Evolutionary conservation across 2,329 filamentous ascomycete species (phyloP), one percentile per base, ranked within the genome.

Genomic region (Arthrobotrys sinensis): DNA sequence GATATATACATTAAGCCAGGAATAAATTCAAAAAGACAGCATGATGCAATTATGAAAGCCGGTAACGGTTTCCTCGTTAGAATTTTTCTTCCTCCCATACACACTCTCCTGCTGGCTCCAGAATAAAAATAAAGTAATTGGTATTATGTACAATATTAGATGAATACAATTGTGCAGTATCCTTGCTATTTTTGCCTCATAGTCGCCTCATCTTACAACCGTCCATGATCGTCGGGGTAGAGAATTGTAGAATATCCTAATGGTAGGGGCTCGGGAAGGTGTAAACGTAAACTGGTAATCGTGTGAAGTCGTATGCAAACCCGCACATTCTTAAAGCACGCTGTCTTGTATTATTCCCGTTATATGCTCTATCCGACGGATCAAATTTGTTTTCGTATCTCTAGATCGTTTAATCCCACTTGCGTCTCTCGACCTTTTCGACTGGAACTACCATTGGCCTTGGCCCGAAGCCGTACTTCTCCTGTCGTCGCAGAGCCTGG

Each of bases 71-170:
- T 40, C 46, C 32, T 46, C 19, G 14, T 50, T 34, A 45, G 48
- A 19, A 52, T 36, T 46, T 43, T 67, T 46, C 36, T 32, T 32
- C 34, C 36, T 46, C 21, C 36, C 16, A 40, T 38, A 21, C 19
- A 24, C 8, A 32, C 43, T 28, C 21, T 34, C 64, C 36, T 21
- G 19, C 36, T 60, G 65, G 55, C 55, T 60, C 19, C 55, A 38
- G 19, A 71, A 48, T 38, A 63, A 60, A 64, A 64, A 48, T 48
- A 50, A 64, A 73, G 48, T 73, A 60, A 73, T 73, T 28, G 69
- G 57, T 65, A 65, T 73, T 73, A 73, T 73, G 69, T 73, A 73
- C 69, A 73, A 73, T 73, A 73, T 65, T 73, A 73, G 69, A 73
- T 66, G 69, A 73, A 73, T 73, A 73, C 60, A 73, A 73, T 73